Evolutionary conservation across 2,329 filamentous ascomycete genomes (phyloP), one percentile per base, ranked within the genome.

Genomic region (Endothia cerciana): DNA sequence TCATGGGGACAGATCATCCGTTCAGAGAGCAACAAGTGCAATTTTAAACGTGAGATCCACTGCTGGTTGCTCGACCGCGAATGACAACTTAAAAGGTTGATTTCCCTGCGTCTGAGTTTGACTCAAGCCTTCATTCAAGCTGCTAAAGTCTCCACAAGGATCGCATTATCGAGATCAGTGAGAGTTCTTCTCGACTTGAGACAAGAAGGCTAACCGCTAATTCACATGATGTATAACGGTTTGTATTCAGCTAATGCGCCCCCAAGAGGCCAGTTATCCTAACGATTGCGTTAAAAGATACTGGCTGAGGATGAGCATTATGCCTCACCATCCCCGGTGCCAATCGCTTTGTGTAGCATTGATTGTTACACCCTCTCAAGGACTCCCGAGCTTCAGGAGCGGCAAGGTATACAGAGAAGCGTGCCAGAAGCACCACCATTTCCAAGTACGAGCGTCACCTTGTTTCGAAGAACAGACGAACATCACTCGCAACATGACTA

Each of bases 401-500:
- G 60, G 60, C 47, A 62, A 13, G 7, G 36, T 53, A 33, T 62
- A 62, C 17, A 62, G 30, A 40, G 25, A 51, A 36, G 60, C 33
- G 19, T 62, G 60, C 60, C 60, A 62, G 10, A 62, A 40, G 28
- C 60, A 62, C 60, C 60, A 62, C 60, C 43, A 62, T 40, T 22
- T 62, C 60, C 60, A 62, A 11, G 60, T 62, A 22, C 36, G 28
- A 28, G 60, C 30, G 53, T 62, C 60, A 1, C 22, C 45, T 49
- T 53, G 11, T 40, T 15, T n/a, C 17, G 51, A 36, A 36, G 60
- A 41, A n/a, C n/a, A 15, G 2, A 28, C 51, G 4, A 62, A 22
- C 7, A 62, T 13, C 13, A 51, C 60, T 30, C 60, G 17, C 36
- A 62, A 41, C 4, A 11, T 51, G 4, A 49, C 43, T 17, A 62